phyloP scores from a whole-genome alignment of 108 stramenopile species.

The Skeletonema grethae region DNA sequence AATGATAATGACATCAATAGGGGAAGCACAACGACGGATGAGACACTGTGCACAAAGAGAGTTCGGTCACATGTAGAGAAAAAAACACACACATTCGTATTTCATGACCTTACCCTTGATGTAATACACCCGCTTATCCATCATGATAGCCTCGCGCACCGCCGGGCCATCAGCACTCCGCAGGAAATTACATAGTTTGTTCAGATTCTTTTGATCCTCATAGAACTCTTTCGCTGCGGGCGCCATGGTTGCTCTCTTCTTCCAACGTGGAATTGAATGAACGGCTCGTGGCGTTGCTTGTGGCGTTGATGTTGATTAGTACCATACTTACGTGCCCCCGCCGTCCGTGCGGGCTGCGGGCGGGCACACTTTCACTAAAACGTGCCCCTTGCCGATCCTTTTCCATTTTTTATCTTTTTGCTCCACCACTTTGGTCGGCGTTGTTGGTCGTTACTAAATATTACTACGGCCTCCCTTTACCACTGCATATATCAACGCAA shows the following conservation, averaged over 20 bases:
- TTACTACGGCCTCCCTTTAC: no score
- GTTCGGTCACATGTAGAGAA: neutral
- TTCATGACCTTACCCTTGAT: conserved; percentile 87
- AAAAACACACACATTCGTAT: neutral
- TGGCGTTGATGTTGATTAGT: no score
- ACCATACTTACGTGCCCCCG: no score
- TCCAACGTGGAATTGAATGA: conserved; percentile 2
- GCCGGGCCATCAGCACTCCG: conserved; percentile 78
- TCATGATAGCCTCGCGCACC: conserved; percentile 88
- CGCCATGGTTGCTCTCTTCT: conserved; percentile 7
- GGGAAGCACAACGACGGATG: neutral
- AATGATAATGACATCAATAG: neutral
- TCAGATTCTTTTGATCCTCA: conserved; percentile 77
- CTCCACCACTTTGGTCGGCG: no score
- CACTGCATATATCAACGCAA: neutral
- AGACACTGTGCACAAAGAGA: neutral
- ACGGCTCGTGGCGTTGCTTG: neutral
- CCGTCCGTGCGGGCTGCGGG: no score
- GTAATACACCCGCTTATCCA: conserved; percentile 97
- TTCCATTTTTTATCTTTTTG: no score
- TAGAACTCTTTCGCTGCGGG: conserved; percentile 62
- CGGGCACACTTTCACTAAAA: no score
- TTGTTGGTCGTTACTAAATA: no score
- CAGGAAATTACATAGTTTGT: conserved; percentile 87
- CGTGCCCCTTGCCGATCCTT: no score